Evolutionary conservation across 768 basidiomycete species (phyloP).

Genomic region (Leccinum ochraceum): DNA sequence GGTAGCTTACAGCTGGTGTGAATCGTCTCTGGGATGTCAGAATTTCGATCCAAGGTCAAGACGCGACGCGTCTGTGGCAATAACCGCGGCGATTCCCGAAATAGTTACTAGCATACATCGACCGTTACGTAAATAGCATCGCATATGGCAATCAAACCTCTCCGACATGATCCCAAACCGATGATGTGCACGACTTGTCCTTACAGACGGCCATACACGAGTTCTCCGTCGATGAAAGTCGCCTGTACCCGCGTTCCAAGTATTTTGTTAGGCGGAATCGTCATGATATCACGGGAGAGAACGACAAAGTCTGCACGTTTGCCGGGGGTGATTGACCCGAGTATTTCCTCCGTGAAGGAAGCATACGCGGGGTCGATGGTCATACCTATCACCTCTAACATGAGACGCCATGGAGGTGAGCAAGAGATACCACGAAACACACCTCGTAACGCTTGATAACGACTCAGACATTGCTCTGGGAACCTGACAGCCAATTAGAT

Average conservation of each 20-base stretch:
- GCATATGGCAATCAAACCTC: too few species aligned
- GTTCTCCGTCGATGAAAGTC: constrained; percentile 77
- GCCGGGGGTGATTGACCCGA: constrained; percentile 78
- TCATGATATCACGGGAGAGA: constrained; percentile 81
- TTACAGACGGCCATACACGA: constrained; percentile 45
- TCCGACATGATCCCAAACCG: not conserved
- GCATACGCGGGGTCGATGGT: constrained; percentile 88
- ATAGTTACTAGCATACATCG: not conserved
- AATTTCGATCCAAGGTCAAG: not conserved
- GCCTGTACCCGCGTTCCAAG: constrained; percentile 66
- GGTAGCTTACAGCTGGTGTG: not conserved
- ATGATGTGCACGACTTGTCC: not conserved
- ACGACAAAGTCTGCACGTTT: constrained; percentile 88
- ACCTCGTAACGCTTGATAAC: constrained; percentile 78
- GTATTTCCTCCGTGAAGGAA: constrained; percentile 68
- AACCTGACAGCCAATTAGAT: constrained; percentile 53
- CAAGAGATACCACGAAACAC: constrained; percentile 2
- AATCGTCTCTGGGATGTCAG: not conserved
- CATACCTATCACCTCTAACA: constrained; percentile 56
- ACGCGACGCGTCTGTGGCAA: constrained; percentile 28
- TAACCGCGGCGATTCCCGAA: constrained; percentile 14
- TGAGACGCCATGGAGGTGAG: not conserved
- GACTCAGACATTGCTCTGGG: constrained; percentile 73
- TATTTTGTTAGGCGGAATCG: constrained; percentile 55
- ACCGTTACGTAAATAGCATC: not conserved